Evolutionary conservation across 1,284 basidiomycete species (phyloP), one percentile per base, ranked within the genome.

Genomic region (Termitomyces sp.): DNA sequence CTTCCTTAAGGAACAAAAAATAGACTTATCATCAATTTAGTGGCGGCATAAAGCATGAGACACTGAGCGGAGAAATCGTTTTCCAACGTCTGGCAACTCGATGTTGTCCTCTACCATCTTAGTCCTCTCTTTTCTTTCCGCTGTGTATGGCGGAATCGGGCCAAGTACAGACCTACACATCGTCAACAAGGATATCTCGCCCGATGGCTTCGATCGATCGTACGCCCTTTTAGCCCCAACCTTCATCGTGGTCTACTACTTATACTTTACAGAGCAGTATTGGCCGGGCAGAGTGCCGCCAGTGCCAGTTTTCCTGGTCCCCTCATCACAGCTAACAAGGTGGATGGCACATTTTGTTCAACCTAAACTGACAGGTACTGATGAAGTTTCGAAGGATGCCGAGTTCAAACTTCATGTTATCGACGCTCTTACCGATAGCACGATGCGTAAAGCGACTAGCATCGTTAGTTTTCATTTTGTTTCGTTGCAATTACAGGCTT

Each of bases 301-400:
- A 54, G 53, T 18, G 57, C 58, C 13, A 33, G 34, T 1, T 70
- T 74, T 46, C 71, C 69, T 2, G 71, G 70, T 2, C 68, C 70
- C 10, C 49, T 69, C 1, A 67, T 73, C 24, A 37, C 48, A 19
- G 71, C 63, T 11, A 11, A 60, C 3, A 71, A 68, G 57, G 68
- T 65, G 40, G 7, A 21, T 26, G 1, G 13, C 39, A 39, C 16
- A 26, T 18, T 33, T 11, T 10, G 18, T 19, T 21, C 9, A 13
- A 13, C 19, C 30, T 16, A 21, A 21, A 21, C 33, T 13, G 33
- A 33, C n/a, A 13, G n/a, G 3, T 9, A 18, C 21, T 46, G 5
- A 7, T 3, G 31, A 11, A 53, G 18, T 5, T 19, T 9, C 11
- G 10, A 69, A 68, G 66, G 64, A 10, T 53, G 62, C 33, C 52